These are phyloP conservation scores for Malus domestica DNA, from an alignment of 306 rosid genomes.

Conservation along the genomic window ASM211411v1 NC_041795.1:9316001-9316500, in stretches of 20 bases:
- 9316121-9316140: no score
- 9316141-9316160: no score
- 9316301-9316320: neutral
- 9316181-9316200: neutral
- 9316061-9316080: neutral
- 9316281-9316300: neutral
- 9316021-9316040: no score
- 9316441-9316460: slow-evolving; percentile 61
- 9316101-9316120: neutral
- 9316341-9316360: slow-evolving; percentile 59
- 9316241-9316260: no score
- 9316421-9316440: slow-evolving; percentile 68
- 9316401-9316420: slow-evolving; percentile 73
- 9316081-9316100: neutral
- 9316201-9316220: no score
- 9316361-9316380: slow-evolving; percentile 40
- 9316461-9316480: slow-evolving; percentile 88
- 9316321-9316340: slow-evolving; percentile 71
- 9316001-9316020: no score
- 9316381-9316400: slow-evolving; percentile 34
- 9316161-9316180: no score
- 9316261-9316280: neutral
- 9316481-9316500: slow-evolving; percentile 85
- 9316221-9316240: no score
- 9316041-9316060: no score